Percentiles rank a stretch among this genome's conserved stretches.
phyloP scores from a whole-genome alignment of 768 basidiomycete species.

The Clavulina sp. region DNA sequence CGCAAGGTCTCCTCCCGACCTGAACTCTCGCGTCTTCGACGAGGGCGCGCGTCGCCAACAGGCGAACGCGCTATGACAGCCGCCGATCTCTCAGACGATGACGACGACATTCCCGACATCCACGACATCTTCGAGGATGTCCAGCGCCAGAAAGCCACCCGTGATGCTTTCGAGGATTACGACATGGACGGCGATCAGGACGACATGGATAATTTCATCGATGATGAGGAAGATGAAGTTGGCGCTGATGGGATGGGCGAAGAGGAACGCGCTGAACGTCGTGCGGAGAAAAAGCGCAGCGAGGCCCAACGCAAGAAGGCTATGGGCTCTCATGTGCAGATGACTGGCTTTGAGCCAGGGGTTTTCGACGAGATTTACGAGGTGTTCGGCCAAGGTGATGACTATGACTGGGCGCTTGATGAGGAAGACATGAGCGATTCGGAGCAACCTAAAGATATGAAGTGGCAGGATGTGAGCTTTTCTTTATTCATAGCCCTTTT shows the following conservation, averaged over 20 bases:
- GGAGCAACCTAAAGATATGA: constrained; percentile 53
- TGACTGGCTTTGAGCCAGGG: constrained; percentile 69
- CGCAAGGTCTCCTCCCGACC: constrained; percentile 41
- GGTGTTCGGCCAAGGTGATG: constrained; percentile 90
- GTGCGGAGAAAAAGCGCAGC: constrained; percentile 47
- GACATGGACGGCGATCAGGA: constrained; percentile 11
- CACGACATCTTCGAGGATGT: constrained; percentile 80
- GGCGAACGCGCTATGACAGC: constrained; percentile 57
- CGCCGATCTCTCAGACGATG: constrained; percentile 44
- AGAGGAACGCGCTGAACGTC: constrained; percentile 55
- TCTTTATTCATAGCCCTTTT: neutral
- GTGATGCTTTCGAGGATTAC: constrained; percentile 5
- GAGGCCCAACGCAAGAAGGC: constrained; percentile 50
- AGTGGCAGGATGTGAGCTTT: constrained; percentile 60
- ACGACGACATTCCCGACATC: constrained; percentile 45
- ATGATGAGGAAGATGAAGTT: constrained; percentile 33
- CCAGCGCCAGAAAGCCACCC: constrained; percentile 29
- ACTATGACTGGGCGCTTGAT: constrained; percentile 86
- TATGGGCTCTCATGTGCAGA: constrained; percentile 47
- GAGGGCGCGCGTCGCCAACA: constrained; percentile 40
- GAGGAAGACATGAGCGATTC: constrained; percentile 55
- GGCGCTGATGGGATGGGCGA: constrained; percentile 48
- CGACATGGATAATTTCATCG: constrained; percentile 52
- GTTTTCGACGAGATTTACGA: constrained; percentile 93
- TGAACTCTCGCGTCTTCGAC: constrained; percentile 56